Conservation (phyloP, 2,329 filamentous ascomycete genomes). For the Tolypocladium ophioglossoides region DNA sequence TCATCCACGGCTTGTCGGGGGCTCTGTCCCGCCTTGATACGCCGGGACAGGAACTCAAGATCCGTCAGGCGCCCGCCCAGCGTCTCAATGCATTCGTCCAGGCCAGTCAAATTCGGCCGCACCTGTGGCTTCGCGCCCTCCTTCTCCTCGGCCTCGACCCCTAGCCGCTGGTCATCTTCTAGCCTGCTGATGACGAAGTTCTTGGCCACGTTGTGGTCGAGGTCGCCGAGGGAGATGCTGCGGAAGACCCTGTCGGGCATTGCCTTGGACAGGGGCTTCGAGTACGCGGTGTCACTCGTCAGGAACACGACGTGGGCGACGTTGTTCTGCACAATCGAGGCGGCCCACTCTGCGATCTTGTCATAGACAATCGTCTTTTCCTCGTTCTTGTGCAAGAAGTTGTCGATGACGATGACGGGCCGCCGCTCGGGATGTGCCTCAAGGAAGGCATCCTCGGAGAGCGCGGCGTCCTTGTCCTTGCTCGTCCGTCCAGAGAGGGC, state of each 20-base stretch:
- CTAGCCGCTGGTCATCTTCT: slow-evolving; percentile 33
- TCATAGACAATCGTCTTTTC: slow-evolving; percentile 58
- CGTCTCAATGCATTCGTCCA: slow-evolving; percentile 71
- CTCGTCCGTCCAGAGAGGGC: slow-evolving; percentile 60
- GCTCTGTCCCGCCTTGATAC: slow-evolving; percentile 77
- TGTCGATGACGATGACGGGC: slow-evolving; percentile 81
- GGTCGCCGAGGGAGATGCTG: slow-evolving; percentile 75
- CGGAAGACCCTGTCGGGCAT: slow-evolving; percentile 87
- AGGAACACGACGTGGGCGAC: slow-evolving; percentile 92
- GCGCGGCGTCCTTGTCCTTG: slow-evolving; percentile 58
- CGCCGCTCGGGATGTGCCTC: slow-evolving; percentile 79
- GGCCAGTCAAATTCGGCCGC: slow-evolving; percentile 47
- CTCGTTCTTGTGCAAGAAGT: slow-evolving; percentile 74
- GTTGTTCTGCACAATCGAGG: slow-evolving; percentile 73
- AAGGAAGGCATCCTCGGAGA: slow-evolving; percentile 77
- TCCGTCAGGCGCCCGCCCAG: slow-evolving; percentile 92
- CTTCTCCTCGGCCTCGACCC: slow-evolving; percentile 15
- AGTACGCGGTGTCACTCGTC: slow-evolving; percentile 79
- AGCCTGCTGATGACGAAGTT: slow-evolving; percentile 82
- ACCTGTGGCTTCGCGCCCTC: slow-evolving; percentile 11
- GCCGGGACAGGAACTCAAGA: slow-evolving; percentile 83
- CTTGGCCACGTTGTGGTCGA: slow-evolving; percentile 76
- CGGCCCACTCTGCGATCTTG: slow-evolving; percentile 83
- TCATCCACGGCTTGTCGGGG: slow-evolving; percentile 73
- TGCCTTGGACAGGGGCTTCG: slow-evolving; percentile 76